Percentiles rank a stretch among this genome's conserved stretches.
phyloP scores from a whole-genome alignment of 2,329 filamentous ascomycete genomes.

The Sclerotiophoma versabilis region DNA sequence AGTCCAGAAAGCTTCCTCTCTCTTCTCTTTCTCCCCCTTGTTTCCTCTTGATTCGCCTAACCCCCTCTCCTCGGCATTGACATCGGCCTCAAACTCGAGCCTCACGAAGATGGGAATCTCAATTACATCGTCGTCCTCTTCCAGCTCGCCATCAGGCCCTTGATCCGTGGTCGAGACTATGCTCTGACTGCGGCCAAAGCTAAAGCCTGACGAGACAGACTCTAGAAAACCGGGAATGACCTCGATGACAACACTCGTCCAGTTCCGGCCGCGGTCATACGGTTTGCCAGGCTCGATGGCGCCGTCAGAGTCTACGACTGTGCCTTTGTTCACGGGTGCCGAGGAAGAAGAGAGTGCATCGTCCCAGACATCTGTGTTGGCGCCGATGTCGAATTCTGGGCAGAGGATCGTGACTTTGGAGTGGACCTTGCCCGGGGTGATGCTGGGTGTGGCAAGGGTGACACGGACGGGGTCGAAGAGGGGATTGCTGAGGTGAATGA shows the following conservation, averaged over 20 bases:
- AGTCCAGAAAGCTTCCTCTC: constrained; percentile 95
- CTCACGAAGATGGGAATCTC: constrained; percentile 96
- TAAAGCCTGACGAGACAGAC: constrained; percentile 4
- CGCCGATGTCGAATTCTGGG: constrained; percentile 91
- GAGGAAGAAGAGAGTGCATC: constrained; percentile 71
- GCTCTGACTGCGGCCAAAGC: constrained; percentile 9
- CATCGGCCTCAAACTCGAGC: constrained; percentile 85
- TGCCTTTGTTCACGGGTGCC: constrained; percentile 45
- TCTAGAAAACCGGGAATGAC: constrained; percentile 68
- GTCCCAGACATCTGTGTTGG: constrained; percentile 93
- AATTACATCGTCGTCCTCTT: constrained; percentile 69
- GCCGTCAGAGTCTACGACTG: constrained; percentile 31
- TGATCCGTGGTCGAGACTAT: constrained; percentile 2
- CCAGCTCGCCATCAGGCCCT: constrained; percentile 35
- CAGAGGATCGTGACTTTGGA: constrained; percentile 88
- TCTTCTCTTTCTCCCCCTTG: constrained; percentile 73
- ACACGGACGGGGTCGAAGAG: constrained; percentile 91
- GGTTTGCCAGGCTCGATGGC: constrained; percentile 86
- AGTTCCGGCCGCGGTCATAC: constrained; percentile 94
- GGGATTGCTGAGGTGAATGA: constrained; percentile 91
- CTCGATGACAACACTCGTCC: constrained; percentile 92
- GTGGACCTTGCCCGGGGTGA: constrained; percentile 46
- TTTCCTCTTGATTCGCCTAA: constrained; percentile 51
- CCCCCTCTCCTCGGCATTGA: constrained; percentile 60
- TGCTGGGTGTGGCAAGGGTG: constrained; percentile 78